phyloP scores from a whole-genome alignment of 805 yeast genomes.

The Lachancea fermentati region DNA sequence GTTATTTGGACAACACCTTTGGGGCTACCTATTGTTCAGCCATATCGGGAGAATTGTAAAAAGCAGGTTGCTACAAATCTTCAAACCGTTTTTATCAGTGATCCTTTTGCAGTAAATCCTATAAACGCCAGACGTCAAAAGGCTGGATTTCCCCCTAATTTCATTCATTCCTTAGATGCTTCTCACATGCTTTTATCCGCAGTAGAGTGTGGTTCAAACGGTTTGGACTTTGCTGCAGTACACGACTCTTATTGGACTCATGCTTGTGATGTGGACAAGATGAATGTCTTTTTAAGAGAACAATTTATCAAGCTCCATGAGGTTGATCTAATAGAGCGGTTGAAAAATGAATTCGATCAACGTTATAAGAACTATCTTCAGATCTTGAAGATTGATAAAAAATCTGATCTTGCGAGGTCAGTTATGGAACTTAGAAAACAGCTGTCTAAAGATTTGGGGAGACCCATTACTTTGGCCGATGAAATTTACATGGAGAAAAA shows the following conservation, averaged over 20 bases:
- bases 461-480: constrained; percentile 58
- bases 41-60: constrained; percentile 68
- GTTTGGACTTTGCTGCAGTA: constrained; percentile 82
- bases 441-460: constrained; percentile 44
- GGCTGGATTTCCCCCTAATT: constrained; percentile 94
- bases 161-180: constrained; percentile 91
- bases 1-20: constrained; percentile 98
- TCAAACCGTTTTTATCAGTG: constrained; percentile 81
- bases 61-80: constrained; percentile 72
- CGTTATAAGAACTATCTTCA: constrained; percentile 72
- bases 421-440: constrained; percentile 46
- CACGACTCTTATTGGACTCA: constrained; percentile 99
- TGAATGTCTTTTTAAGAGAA: constrained; percentile 68
- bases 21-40: constrained; percentile 95
- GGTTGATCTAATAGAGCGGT: constrained; percentile 61
- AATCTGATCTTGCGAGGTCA: constrained; percentile 44
- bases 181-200: constrained; percentile 95
- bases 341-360: constrained; percentile 72
- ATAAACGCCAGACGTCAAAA: constrained; percentile 87
- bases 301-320: constrained; percentile 75
- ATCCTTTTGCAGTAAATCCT: constrained; percentile 77
- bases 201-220: constrained; percentile 57
- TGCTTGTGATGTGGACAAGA: constrained; percentile 69
- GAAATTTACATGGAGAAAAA: constrained; percentile 67
- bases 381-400: constrained; percentile 48